A percentile compares a stretch with the other conserved stretches of the same genome.
Evolutionary conservation across 2,329 filamentous ascomycete genomes (phyloP).

Genomic region (Xylariaceae sp.): DNA sequence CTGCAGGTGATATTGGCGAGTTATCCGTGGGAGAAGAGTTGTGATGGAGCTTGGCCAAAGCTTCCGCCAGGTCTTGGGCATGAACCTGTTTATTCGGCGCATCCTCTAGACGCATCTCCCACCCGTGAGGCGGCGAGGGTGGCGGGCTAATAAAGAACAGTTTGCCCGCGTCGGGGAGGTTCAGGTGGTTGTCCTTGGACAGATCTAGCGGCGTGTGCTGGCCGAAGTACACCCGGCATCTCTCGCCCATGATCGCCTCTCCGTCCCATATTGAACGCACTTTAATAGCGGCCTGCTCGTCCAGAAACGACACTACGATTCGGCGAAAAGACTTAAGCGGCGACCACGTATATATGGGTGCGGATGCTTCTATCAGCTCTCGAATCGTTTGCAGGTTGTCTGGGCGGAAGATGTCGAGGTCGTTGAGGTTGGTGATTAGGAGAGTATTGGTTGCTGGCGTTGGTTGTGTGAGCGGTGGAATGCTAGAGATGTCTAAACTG

Average conservation of each 20-base stretch:
- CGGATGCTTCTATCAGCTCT: slow-evolving; percentile 63
- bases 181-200: slow-evolving; percentile 50
- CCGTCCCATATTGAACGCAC: slow-evolving; percentile 71
- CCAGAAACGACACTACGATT: slow-evolving; percentile 74
- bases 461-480: slow-evolving; percentile 66
- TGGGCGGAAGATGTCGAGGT: slow-evolving; percentile 66
- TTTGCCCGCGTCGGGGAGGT: slow-evolving; percentile 64
- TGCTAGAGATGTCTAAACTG: slow-evolving; percentile 66
- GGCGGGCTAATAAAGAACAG: slow-evolving; percentile 69
- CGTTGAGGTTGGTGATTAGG: slow-evolving; percentile 73
- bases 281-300: slow-evolving; percentile 61
- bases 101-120: slow-evolving; percentile 63
- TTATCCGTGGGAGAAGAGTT: slow-evolving; percentile 23
- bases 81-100: slow-evolving; percentile 66
- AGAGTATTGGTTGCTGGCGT: slow-evolving; percentile 77
- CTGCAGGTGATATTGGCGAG: slow-evolving; percentile 36
- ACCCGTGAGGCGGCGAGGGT: slow-evolving; percentile 62
- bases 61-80: slow-evolving; percentile 63
- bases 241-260: slow-evolving; percentile 65
- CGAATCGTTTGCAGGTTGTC: slow-evolving; percentile 70
- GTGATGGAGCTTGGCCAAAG: slow-evolving; percentile 57
- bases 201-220: slow-evolving; percentile 52
- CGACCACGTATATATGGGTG: slow-evolving; percentile 69
- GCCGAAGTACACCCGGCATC: slow-evolving; percentile 64
- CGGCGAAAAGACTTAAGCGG: slow-evolving; percentile 78